Conservation (phyloP, 2,329 filamentous ascomycete genomes). For the Neonectria punicea region DNA sequence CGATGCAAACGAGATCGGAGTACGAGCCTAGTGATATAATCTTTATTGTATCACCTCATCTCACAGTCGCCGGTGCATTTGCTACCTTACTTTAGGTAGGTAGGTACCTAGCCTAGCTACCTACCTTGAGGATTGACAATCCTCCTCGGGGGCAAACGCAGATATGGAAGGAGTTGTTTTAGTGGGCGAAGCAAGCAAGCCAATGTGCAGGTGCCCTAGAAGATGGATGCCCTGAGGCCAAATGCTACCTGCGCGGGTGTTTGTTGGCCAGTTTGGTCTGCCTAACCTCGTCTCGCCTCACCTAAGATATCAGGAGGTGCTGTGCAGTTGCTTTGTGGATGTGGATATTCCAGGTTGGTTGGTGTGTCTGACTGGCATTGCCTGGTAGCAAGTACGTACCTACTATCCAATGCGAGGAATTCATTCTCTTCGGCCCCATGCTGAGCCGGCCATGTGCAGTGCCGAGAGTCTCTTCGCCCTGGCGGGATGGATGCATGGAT, state of each 20-base stretch:
- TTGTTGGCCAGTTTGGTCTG: neutral
- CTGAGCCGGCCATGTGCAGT: neutral
- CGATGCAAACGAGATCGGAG: constrained; percentile 5
- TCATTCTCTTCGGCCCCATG: constrained; percentile 11
- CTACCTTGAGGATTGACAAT: neutral
- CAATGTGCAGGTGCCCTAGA: neutral
- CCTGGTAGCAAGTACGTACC: neutral
- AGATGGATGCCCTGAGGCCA: constrained; percentile 5
- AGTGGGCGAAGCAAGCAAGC: constrained; percentile 7
- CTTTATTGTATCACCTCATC: constrained; percentile 9
- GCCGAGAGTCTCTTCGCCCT: constrained; percentile 15
- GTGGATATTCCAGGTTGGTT: neutral
- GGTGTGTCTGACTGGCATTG: constrained; percentile 1
- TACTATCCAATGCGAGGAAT: constrained; percentile 2
- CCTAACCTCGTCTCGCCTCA: neutral
- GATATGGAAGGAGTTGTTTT: constrained; percentile 19
- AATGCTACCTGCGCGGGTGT: neutral
- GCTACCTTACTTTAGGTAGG: neutral
- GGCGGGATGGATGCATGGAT: constrained; percentile 3
- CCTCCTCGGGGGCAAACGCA: constrained; percentile 6
- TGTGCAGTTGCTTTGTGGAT: neutral
- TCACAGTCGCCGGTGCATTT: neutral
- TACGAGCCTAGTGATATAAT: neutral
- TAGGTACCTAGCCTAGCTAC: neutral
- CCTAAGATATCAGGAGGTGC: neutral